Percentiles rank a stretch among this genome's conserved stretches.
phyloP scores from a whole-genome alignment of 2,329 filamentous ascomycete species.

The Proliferodiscus dingleyae region DNA sequence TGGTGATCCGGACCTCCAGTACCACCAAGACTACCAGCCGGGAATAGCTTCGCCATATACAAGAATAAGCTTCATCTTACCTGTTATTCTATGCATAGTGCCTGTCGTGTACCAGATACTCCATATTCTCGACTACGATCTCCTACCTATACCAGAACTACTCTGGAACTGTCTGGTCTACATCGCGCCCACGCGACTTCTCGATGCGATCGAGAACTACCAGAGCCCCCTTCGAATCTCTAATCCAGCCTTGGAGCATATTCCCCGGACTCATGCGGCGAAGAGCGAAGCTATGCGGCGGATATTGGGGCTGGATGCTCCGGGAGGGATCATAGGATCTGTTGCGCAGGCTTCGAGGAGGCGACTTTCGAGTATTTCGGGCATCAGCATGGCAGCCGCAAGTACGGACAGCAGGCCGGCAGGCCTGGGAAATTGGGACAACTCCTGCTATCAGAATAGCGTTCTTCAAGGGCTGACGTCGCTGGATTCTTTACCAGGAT shows the following conservation, averaged over 20 bases:
- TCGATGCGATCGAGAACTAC: slow-evolving; percentile 50
- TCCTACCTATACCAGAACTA: slow-evolving; percentile 41
- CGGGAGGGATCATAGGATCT: slow-evolving; percentile 49
- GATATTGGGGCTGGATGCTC: slow-evolving; percentile 54
- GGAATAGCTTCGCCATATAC: slow-evolving; percentile 11
- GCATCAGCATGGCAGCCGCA: slow-evolving; percentile 37
- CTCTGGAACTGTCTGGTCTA: slow-evolving; percentile 59
- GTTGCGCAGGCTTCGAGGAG: slow-evolving; percentile 55
- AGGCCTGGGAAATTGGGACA: slow-evolving; percentile 86
- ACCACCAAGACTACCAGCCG: slow-evolving; percentile 31
- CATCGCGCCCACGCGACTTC: slow-evolving; percentile 49
- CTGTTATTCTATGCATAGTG: slow-evolving; percentile 22
- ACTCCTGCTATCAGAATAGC: slow-evolving; percentile 97
- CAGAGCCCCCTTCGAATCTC: slow-evolving; percentile 40
- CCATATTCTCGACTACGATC: slow-evolving; percentile 30
- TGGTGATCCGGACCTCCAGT: slow-evolving; percentile 26
- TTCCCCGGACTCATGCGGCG: slow-evolving; percentile 43
- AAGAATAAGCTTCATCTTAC: slow-evolving; percentile 17
- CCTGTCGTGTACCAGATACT: slow-evolving; percentile 29
- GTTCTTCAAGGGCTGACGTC: slow-evolving; percentile 82
- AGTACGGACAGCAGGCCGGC: slow-evolving; percentile 43
- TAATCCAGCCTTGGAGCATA: slow-evolving; percentile 35
- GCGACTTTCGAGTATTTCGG: slow-evolving; percentile 45
- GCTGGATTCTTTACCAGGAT: slow-evolving; percentile 62
- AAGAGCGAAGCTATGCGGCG: slow-evolving; percentile 63